phyloP scores from a whole-genome alignment of 345 rosid species.

The Eucalyptus tenuipes region DNA sequence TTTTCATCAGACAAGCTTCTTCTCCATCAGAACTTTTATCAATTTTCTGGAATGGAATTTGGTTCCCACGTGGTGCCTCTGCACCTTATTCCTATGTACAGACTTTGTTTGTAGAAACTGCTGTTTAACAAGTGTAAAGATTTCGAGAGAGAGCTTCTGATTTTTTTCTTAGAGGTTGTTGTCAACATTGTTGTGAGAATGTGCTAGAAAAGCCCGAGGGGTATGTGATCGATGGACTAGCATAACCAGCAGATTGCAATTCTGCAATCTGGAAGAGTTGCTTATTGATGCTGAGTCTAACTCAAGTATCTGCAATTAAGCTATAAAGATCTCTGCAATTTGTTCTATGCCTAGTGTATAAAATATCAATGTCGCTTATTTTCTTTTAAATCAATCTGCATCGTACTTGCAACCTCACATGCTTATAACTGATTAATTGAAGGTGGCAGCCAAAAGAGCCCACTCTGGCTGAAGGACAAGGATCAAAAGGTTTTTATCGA shows the following conservation, averaged over 20 bases:
- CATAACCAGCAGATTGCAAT: background rate
- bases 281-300: background rate
- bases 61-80: background rate
- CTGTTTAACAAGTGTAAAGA: background rate
- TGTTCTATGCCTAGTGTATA: no score
- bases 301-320: background rate
- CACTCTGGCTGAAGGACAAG: conserved; percentile 13
- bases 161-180: background rate
- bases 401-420: conserved; percentile 12
- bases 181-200: background rate
- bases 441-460: conserved; percentile 74
- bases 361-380: background rate
- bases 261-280: background rate
- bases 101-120: background rate
- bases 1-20: background rate
- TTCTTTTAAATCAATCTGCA: background rate
- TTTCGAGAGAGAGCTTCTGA: background rate
- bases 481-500: conserved; percentile 40
- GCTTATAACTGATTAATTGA: conserved; percentile 39
- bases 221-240: background rate
- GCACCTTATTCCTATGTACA: background rate
- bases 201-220: background rate
- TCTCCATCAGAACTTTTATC: background rate
- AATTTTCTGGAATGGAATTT: background rate
- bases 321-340: background rate